These are phyloP conservation scores for Globisporangium ultimum DNA, from an alignment of 352 stramenopile species.

Conservation along the genomic window DNA sequence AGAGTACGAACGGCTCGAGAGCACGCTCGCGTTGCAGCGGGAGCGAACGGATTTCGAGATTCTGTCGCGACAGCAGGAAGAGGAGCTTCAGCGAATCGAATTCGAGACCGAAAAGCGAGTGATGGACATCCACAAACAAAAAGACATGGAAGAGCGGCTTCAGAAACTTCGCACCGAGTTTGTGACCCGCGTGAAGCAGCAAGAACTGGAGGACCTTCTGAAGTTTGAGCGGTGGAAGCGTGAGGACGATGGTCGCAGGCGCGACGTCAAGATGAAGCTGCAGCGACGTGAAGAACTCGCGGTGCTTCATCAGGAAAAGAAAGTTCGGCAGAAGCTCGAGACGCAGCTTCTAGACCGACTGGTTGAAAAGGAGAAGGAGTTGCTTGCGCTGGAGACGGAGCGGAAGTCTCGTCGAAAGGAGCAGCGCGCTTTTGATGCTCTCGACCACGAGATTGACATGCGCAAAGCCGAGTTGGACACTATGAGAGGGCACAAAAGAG, in stretches of 20 bases:
- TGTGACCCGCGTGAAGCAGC: conserved; percentile 60
- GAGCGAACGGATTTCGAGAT: conserved; percentile 71
- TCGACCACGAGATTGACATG: conserved; percentile 24
- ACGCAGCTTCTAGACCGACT: conserved; percentile 38
- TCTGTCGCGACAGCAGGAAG: conserved; percentile 65
- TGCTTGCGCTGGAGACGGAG: conserved; percentile 37
- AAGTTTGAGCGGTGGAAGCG: conserved; percentile 74
- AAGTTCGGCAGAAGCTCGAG: conserved; percentile 51
- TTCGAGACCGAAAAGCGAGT: conserved; percentile 69
- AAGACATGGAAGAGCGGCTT: conserved; percentile 62
- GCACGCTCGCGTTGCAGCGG: conserved; percentile 46
- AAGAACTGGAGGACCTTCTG: conserved; percentile 66
- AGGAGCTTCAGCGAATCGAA: conserved; percentile 72
- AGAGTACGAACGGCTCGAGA: conserved; percentile 55
- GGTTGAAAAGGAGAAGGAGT: conserved; percentile 40
- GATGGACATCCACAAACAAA: conserved; percentile 49
- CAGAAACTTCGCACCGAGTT: conserved; percentile 68
- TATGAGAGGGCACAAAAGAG: conserved; percentile 1
- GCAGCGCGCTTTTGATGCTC: conserved; percentile 19
- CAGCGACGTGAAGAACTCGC: conserved; percentile 40
- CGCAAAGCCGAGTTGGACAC: conserved; percentile 13
- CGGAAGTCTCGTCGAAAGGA: conserved; percentile 26
- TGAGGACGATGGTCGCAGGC: conserved; percentile 52
- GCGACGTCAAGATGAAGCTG: conserved; percentile 25
- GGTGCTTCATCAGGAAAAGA: conserved; percentile 47